A percentile compares a stretch with the other conserved stretches of the same genome.
phyloP scores from a whole-genome alignment of 306 rosid species.

The Vicia villosa region DNA sequence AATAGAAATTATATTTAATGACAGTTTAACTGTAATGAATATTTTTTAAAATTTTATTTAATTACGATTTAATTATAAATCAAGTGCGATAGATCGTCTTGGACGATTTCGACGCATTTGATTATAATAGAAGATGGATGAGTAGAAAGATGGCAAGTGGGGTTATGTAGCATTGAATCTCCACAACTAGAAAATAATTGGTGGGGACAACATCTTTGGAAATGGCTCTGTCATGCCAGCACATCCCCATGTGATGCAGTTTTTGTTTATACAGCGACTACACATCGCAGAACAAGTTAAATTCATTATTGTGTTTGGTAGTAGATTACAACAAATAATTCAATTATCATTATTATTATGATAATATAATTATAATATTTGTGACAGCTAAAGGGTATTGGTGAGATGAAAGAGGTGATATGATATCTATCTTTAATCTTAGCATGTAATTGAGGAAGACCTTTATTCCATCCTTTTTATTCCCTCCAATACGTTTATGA shows the following conservation, averaged over 20 bases:
- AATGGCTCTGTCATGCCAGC: slow-evolving; percentile 61
- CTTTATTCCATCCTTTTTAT: slow-evolving; percentile 31
- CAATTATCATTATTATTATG: not conserved
- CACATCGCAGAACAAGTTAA: slow-evolving; percentile 37
- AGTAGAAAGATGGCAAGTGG: slow-evolving; percentile 30
- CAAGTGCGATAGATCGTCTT: too few relatives aligned
- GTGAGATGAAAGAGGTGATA: not conserved
- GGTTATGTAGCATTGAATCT: slow-evolving; percentile 37
- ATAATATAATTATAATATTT: not conserved
- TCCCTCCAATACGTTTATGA: slow-evolving; percentile 16
- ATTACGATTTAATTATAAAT: too few relatives aligned
- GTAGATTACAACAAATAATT: slow-evolving; percentile 20
- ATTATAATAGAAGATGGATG: slow-evolving; percentile 8
- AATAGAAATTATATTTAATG: too few relatives aligned
- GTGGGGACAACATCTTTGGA: slow-evolving; percentile 34
- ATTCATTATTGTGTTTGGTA: slow-evolving; percentile 39
- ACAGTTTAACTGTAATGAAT: too few relatives aligned
- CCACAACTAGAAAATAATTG: slow-evolving; percentile 38
- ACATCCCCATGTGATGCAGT: slow-evolving; percentile 62
- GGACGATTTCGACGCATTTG: too few relatives aligned
- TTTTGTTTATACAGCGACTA: slow-evolving; percentile 38
- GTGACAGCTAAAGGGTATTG: slow-evolving; percentile 40
- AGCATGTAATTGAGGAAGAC: slow-evolving; percentile 8
- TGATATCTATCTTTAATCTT: not conserved
- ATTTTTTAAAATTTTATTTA: too few relatives aligned